phyloP scores from a whole-genome alignment of 495 filamentous ascomycete species.

The Aspergillus carlsbadensis region DNA sequence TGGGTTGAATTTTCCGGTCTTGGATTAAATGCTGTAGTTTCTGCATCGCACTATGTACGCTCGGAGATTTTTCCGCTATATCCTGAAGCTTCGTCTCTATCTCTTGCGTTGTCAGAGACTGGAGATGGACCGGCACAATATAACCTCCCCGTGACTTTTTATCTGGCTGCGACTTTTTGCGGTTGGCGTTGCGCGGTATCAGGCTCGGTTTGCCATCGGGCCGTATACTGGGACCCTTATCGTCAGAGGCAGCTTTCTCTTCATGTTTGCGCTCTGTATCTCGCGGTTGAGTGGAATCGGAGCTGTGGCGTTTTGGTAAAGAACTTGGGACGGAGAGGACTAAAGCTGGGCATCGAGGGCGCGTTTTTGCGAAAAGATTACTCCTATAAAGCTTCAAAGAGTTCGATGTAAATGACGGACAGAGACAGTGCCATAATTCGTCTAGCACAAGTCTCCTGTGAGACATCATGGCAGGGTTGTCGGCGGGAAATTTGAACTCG shows the following conservation, averaged over 20 bases:
- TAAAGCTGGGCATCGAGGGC: neutral
- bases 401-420: conserved; percentile 50
- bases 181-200: neutral
- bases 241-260: too few relatives aligned
- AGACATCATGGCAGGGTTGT: conserved; percentile 42
- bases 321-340: conserved; percentile 10
- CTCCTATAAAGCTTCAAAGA: conserved; percentile 15
- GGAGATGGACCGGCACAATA: conserved; percentile 21
- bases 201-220: neutral
- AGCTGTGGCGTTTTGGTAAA: conserved; percentile 28
- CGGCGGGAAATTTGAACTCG: neutral
- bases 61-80: conserved; percentile 18
- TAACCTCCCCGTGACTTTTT: conserved; percentile 8
- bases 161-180: neutral
- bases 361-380: conserved; percentile 14
- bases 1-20: conserved; percentile 61
- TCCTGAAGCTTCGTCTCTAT: conserved; percentile 31
- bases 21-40: conserved; percentile 51
- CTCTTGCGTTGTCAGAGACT: conserved; percentile 18
- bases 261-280: neutral
- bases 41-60: conserved; percentile 26
- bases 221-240: too few relatives aligned
- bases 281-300: neutral
- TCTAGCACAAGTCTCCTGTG: conserved; percentile 50
- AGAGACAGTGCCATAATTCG: conserved; percentile 67